phyloP scores from a whole-genome alignment of 2,329 filamentous ascomycete species.

The Thermoascus crustaceus region DNA sequence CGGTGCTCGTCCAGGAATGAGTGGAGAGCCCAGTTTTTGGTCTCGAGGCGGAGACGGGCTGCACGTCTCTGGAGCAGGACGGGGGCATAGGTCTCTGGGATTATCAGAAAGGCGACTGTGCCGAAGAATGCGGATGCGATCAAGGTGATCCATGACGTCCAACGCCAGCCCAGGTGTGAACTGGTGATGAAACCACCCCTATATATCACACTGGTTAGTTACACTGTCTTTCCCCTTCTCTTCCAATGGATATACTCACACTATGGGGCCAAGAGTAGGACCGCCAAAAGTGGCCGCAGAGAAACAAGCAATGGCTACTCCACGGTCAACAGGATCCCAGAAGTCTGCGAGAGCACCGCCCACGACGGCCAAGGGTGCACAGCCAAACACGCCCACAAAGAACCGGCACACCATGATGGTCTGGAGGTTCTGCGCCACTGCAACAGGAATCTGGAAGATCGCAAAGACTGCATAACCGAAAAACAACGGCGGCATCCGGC shows the following conservation, averaged over 20 bases:
- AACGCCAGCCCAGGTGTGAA: slow-evolving; percentile 48
- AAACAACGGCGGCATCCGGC: slow-evolving; percentile 43
- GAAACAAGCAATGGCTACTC: slow-evolving; percentile 41
- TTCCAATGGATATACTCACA: slow-evolving; percentile 17
- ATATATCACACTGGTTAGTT: neutral
- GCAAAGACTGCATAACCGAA: slow-evolving; percentile 41
- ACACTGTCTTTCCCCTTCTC: neutral
- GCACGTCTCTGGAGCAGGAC: slow-evolving; percentile 44
- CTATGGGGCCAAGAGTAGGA: slow-evolving; percentile 41
- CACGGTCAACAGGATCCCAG: slow-evolving; percentile 41
- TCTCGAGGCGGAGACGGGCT: slow-evolving; percentile 39
- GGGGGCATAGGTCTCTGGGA: slow-evolving; percentile 45
- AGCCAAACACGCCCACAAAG: slow-evolving; percentile 46
- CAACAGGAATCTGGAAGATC: slow-evolving; percentile 50
- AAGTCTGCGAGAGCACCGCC: slow-evolving; percentile 44
- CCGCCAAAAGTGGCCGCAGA: slow-evolving; percentile 41
- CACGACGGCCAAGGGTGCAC: slow-evolving; percentile 43
- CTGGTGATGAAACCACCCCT: slow-evolving; percentile 43
- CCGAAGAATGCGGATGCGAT: slow-evolving; percentile 41
- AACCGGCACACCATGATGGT: slow-evolving; percentile 50
- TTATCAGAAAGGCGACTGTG: slow-evolving; percentile 34
- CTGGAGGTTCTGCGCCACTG: slow-evolving; percentile 45
- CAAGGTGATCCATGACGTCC: slow-evolving; percentile 50
- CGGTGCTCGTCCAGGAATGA: slow-evolving; percentile 34
- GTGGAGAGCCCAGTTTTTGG: slow-evolving; percentile 40